Conservation (phyloP, 1,284 basidiomycete species). For the Earliella scabrosa region DNA sequence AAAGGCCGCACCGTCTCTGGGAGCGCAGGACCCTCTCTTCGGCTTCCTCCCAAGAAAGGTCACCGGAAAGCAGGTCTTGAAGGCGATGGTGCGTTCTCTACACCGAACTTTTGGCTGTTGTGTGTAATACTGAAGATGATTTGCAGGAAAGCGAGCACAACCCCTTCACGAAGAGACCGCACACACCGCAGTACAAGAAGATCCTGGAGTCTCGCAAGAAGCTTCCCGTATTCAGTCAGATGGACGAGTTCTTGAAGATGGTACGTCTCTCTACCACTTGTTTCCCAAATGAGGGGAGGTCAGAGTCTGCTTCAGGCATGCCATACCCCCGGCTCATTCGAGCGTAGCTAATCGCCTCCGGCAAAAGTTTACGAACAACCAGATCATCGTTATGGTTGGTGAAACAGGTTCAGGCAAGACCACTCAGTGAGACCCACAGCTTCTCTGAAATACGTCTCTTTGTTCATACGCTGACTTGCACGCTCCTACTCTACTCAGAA, state of each 20-base stretch:
- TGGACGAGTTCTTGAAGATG: conserved; percentile 89
- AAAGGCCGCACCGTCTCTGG: conserved; percentile 6
- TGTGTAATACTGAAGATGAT: not conserved
- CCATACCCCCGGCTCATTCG: conserved; percentile 24
- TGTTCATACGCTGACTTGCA: conserved; percentile 12
- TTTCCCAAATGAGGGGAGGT: conserved; percentile 40
- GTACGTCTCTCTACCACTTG: conserved; percentile 51
- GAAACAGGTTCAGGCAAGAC: conserved; percentile 99
- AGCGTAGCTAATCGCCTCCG: conserved; percentile 38
- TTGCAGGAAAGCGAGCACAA: conserved; percentile 82
- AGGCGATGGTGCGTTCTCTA: conserved; percentile 45
- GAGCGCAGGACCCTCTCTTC: conserved; percentile 46
- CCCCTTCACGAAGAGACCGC: conserved; percentile 86
- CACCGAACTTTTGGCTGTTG: no score
- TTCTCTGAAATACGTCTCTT: not conserved
- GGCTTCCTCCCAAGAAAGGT: conserved; percentile 66
- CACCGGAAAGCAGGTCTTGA: conserved; percentile 35
- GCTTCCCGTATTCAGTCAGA: conserved; percentile 91
- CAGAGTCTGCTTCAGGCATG: conserved; percentile 35
- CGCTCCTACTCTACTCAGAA: conserved; percentile 38
- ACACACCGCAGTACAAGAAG: conserved; percentile 83
- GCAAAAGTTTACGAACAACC: conserved; percentile 79
- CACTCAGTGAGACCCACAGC: conserved; percentile 73
- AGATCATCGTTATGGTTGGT: conserved; percentile 96
- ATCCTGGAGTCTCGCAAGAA: conserved; percentile 87